These are phyloP conservation scores for Scheffersomyces stambukii DNA, from an alignment of 1,139 yeast genomes.

Conservation along the genomic window DNA sequence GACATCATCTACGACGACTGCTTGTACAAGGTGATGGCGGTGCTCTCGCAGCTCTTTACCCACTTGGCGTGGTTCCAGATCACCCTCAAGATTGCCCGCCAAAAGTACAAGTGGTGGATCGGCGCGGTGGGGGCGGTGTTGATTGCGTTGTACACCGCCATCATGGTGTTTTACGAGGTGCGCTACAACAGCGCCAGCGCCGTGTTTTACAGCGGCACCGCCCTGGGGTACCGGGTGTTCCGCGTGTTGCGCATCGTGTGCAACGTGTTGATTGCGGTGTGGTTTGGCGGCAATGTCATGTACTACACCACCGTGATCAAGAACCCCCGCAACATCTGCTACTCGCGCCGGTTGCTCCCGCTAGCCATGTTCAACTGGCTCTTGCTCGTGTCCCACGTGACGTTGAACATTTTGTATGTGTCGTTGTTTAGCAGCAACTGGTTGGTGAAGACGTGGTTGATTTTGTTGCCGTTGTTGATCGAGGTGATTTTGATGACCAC, in stretches of 20 bases:
- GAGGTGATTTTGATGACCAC: slow-evolving; percentile 38
- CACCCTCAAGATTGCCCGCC: slow-evolving; percentile 20
- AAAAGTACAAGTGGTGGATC: slow-evolving; percentile 17
- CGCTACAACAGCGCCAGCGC: slow-evolving; percentile 8
- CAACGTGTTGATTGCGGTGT: slow-evolving; percentile 20
- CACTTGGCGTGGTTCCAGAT: slow-evolving; percentile 41
- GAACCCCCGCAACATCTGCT: slow-evolving; percentile 30
- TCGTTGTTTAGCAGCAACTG: slow-evolving; percentile 23
- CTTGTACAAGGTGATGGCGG: slow-evolving; percentile 25
- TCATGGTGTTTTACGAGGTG: slow-evolving; percentile 14
- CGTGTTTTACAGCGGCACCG: slow-evolving; percentile 2
- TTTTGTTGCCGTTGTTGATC: slow-evolving; percentile 30
- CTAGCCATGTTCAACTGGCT: slow-evolving; percentile 38
- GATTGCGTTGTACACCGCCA: slow-evolving; percentile 16
- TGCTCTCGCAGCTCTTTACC: slow-evolving; percentile 31
- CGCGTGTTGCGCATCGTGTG: slow-evolving; percentile 20
- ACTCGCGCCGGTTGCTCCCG: slow-evolving; percentile 35
- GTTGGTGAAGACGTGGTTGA: slow-evolving; percentile 38
- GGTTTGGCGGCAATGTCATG: slow-evolving; percentile 24
- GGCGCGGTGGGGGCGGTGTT: slow-evolving; percentile 16
- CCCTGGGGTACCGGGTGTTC: slow-evolving; percentile 14
- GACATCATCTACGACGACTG: slow-evolving; percentile 22
- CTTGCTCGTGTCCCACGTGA: slow-evolving; percentile 25
- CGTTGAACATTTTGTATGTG: slow-evolving; percentile 25
- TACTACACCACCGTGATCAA: slow-evolving; percentile 27